phyloP scores from a whole-genome alignment of 306 rosid genomes.

The Geum urbanum region DNA sequence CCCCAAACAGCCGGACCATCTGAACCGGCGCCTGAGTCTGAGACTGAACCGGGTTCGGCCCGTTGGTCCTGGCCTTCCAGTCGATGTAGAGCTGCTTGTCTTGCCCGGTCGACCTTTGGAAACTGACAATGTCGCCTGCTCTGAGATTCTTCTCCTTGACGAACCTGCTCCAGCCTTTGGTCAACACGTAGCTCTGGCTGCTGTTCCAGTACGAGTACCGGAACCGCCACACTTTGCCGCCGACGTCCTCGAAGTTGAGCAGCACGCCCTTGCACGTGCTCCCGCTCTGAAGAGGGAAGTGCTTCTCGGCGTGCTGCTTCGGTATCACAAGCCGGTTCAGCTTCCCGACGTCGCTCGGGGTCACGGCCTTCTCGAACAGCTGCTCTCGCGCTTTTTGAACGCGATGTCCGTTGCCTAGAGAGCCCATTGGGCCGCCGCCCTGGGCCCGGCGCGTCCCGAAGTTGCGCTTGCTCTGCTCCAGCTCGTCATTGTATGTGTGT shows the following conservation, averaged over 20 bases:
- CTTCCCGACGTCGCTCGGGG: conserved; percentile 95
- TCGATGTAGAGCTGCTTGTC: conserved; percentile 73
- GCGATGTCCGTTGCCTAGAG: conserved; percentile 12
- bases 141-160: conserved; percentile 81
- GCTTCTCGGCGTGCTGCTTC: conserved; percentile 94
- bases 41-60: conserved; percentile 7
- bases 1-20: conserved; percentile 85
- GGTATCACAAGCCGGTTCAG: conserved; percentile 86
- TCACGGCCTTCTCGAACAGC: conserved; percentile 81
- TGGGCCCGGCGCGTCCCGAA: conserved; percentile 14
- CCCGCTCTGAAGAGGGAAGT: conserved; percentile 64
- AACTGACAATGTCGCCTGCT: conserved; percentile 86
- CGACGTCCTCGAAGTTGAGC: conserved; percentile 77
- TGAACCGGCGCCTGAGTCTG: conserved; percentile 40
- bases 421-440: not conserved
- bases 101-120: conserved; percentile 65
- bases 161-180: conserved; percentile 98
- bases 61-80: conserved; percentile 41
- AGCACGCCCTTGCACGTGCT: conserved; percentile 53
- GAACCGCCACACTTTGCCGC: conserved; percentile 95
- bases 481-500: conserved; percentile 89
- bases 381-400: conserved; percentile 51
- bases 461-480: conserved; percentile 71
- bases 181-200: conserved; percentile 89
- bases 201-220: conserved; percentile 97